Evolutionary conservation across 306 rosid genomes (phyloP), one percentile per base, ranked within the genome.

Genomic region (Trifolium fragiferum): DNA sequence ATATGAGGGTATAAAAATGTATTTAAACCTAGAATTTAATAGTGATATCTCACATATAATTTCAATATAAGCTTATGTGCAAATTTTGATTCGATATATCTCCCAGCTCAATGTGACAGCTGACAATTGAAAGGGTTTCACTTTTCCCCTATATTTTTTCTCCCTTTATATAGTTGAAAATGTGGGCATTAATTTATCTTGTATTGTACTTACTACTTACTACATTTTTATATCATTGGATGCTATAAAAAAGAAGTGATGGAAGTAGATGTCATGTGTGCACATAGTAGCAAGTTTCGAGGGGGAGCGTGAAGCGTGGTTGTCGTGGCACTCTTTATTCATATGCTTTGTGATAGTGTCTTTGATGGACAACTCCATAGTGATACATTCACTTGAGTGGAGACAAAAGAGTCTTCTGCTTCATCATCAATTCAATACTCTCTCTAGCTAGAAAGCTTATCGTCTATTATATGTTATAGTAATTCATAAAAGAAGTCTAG

Each of bases 221-320:
- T 73, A 65, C 67, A 50, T 16, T 62, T 18, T 21, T 54, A 6
- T 3, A n/a, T 78, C 94, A 83, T 89, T 84, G 89, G 97, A 89
- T 89, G 81, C 88, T 86, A 87, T 82, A 78, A 88, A 82, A 87
- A 85, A 61, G 54, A 54, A 19, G 74, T 21, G 43, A 68, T 68
- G 74, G 74, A 13, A 58, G 7, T 33, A 33, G 37, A 33, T 6
- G 7, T 33, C 37, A 33, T 33, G 37, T 55, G 33, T 60, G 38
- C 21, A 6, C 12, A 6, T 40, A 12, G 49, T 68, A 68, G 16
- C 62, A 71, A 78, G 80, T 83, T 58, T 87, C 85, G 82, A 89
- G 91, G 92, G 88, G 90, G 88, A 86, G 93, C 84, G 81, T 80
- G 84, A 82, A 86, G 90, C 79, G 79, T 78, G 82, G 68, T 6